Evolutionary conservation across 768 basidiomycete genomes (phyloP).

Genomic region (Leccinum olivaceopallidum): DNA sequence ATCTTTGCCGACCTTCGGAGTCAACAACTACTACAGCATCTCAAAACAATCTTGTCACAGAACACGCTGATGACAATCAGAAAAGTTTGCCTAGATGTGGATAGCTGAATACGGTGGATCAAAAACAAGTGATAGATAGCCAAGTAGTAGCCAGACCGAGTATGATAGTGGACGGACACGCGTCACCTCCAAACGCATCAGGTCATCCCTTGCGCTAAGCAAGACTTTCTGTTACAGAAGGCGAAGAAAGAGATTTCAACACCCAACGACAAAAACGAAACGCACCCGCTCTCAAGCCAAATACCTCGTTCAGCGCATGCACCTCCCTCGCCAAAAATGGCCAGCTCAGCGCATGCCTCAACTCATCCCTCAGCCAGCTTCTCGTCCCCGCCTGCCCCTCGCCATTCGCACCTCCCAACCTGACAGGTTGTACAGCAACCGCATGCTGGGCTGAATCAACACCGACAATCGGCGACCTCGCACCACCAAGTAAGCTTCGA

Average conservation of each 20-base stretch:
- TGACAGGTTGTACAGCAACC: conserved; percentile 88
- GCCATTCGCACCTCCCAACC: conserved; percentile 94
- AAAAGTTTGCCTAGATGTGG: too few species aligned
- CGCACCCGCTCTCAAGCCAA: conserved; percentile 36
- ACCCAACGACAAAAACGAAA: background rate
- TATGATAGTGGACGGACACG: too few species aligned
- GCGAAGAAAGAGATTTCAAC: background rate
- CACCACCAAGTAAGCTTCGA: conserved; percentile 92
- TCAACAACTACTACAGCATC: too few species aligned
- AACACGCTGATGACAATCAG: too few species aligned
- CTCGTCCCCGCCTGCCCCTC: conserved; percentile 56
- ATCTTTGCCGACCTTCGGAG: too few species aligned
- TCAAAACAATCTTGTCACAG: too few species aligned
- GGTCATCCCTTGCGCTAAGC: too few species aligned
- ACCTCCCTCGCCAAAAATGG: conserved; percentile 85
- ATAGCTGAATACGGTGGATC: too few species aligned
- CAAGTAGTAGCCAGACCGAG: too few species aligned
- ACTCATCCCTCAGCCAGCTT: conserved; percentile 52
- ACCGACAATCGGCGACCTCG: conserved; percentile 88
- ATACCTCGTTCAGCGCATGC: conserved; percentile 81
- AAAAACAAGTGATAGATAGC: too few species aligned
- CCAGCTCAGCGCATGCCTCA: conserved; percentile 75
- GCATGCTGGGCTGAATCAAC: conserved; percentile 93
- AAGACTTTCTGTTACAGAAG: background rate
- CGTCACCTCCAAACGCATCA: too few species aligned